A percentile compares a stretch with the other conserved stretches of the same genome.
phyloP scores from a whole-genome alignment of 2,329 filamentous ascomycete genomes.

The Sarocladiaceae sp. region DNA sequence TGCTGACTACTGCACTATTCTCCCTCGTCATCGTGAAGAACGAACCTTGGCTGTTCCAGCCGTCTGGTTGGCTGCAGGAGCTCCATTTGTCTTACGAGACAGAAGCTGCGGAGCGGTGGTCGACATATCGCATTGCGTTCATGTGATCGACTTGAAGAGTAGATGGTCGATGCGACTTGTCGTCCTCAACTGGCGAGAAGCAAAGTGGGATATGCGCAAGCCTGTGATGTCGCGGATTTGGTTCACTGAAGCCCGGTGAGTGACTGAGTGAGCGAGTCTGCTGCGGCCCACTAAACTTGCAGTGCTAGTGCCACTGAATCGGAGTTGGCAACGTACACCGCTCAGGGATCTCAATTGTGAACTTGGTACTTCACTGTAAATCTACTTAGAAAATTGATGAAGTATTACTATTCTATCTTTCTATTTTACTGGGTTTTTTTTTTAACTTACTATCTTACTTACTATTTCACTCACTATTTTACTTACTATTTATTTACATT shows the following conservation, averaged over 20 bases:
- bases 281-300: slow-evolving; percentile 1
- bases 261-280: background rate
- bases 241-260: background rate
- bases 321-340: too few relatives aligned
- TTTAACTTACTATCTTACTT: too few relatives aligned
- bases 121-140: slow-evolving; percentile 32
- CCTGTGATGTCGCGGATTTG: background rate
- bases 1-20: background rate
- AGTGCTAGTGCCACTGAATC: background rate
- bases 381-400: too few relatives aligned
- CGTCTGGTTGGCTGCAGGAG: slow-evolving; percentile 20
- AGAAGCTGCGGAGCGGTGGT: slow-evolving; percentile 29
- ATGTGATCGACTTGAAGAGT: background rate
- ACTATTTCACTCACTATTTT: too few relatives aligned
- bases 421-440: too few relatives aligned
- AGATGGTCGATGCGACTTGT: background rate
- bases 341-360: too few relatives aligned
- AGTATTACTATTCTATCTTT: too few relatives aligned
- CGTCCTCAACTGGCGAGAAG: background rate
- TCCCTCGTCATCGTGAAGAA: background rate
- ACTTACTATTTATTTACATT: too few relatives aligned
- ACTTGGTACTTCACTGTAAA: too few relatives aligned
- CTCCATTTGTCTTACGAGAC: slow-evolving; percentile 30
- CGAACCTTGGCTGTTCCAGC: slow-evolving; percentile 25
- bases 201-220: background rate